Conservation (phyloP, 177 flowering plant genomes). For the Telopea speciosissima region DNA sequence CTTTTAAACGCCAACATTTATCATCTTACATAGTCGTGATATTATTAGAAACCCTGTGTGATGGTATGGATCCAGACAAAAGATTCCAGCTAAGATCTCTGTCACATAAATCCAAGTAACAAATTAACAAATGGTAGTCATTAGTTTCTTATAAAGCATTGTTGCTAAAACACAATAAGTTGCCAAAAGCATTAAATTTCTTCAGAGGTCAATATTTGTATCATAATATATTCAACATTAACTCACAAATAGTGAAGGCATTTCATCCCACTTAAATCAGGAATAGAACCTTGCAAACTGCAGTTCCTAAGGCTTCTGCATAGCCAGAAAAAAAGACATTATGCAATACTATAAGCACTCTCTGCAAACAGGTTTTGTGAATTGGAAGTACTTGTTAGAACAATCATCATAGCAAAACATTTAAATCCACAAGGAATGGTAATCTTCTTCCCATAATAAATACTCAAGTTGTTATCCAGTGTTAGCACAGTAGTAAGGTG, state of each 20-base stretch:
- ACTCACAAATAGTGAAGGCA: slow-evolving; percentile 37
- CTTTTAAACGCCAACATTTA: neutral
- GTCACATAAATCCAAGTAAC: slow-evolving; percentile 9
- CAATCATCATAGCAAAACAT: neutral
- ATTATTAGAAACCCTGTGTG: slow-evolving; percentile 27
- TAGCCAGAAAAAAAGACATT: slow-evolving; percentile 2
- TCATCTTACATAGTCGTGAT: slow-evolving; percentile 34
- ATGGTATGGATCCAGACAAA: slow-evolving; percentile 39
- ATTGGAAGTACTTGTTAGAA: neutral
- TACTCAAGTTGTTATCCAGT: too few species aligned
- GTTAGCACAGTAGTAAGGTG: too few species aligned
- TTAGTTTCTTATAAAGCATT: neutral
- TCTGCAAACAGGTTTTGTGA: neutral
- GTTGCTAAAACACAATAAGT: neutral
- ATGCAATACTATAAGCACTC: neutral
- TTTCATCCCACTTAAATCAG: slow-evolving; percentile 33
- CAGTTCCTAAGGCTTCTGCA: slow-evolving; percentile 43
- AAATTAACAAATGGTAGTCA: neutral
- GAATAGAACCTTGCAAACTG: slow-evolving; percentile 34
- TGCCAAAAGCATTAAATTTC: neutral
- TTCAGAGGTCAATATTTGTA: neutral
- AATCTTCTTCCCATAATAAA: too few species aligned
- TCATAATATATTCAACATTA: neutral
- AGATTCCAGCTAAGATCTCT: slow-evolving; percentile 44
- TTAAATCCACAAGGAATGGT: neutral